These are phyloP conservation scores for Chlorella sorokiniana DNA, from an alignment of 139 green algal genomes.

Conservation along the genomic window DNA sequence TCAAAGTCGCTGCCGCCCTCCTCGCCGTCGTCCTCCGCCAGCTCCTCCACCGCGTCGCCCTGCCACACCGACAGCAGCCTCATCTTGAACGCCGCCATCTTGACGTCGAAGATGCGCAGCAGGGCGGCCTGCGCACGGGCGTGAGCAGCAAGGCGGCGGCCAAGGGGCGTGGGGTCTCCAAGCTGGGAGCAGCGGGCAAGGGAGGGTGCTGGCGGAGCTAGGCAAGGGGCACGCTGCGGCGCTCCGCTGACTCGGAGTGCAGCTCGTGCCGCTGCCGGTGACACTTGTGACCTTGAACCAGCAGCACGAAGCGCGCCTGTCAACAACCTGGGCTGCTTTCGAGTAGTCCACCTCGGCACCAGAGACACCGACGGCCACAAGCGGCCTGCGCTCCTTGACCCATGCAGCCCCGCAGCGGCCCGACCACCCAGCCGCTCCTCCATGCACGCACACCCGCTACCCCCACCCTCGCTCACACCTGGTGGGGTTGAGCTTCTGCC, in stretches of 20 bases:
- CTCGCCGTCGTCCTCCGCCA: slow-evolving; percentile 28
- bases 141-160: background rate
- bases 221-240: too few relatives aligned
- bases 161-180: background rate
- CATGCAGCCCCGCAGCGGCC: too few relatives aligned
- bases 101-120: slow-evolving; percentile 85
- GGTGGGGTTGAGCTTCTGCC: slow-evolving; percentile 76
- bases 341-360: too few relatives aligned
- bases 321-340: too few relatives aligned
- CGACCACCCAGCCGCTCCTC: background rate
- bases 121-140: slow-evolving; percentile 72
- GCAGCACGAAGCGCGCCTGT: too few relatives aligned
- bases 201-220: too few relatives aligned
- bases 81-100: slow-evolving; percentile 84
- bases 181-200: background rate
- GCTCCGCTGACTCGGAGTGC: too few relatives aligned
- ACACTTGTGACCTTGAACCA: too few relatives aligned
- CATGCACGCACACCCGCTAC: background rate
- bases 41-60: slow-evolving; percentile 35
- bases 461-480: slow-evolving; percentile 27
- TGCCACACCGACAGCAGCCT: slow-evolving; percentile 70
- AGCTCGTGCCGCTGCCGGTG: too few relatives aligned
- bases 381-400: too few relatives aligned
- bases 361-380: too few relatives aligned
- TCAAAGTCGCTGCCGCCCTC: slow-evolving; percentile 3